These are phyloP conservation scores for Extremus antarcticus DNA, from an alignment of 495 filamentous ascomycete species.

Conservation along the genomic window DNA sequence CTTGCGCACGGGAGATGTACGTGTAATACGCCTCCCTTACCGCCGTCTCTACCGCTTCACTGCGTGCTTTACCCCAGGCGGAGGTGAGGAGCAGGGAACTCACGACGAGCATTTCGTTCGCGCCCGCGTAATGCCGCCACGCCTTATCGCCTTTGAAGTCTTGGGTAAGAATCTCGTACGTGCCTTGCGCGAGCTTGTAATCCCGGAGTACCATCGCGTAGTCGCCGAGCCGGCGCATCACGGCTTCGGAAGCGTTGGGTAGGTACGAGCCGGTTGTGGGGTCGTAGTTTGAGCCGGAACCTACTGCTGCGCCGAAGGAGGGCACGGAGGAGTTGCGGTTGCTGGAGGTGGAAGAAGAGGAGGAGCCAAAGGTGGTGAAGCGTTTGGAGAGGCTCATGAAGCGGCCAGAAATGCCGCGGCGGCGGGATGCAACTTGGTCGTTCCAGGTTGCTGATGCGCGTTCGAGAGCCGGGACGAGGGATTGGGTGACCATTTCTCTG, in stretches of 20 bases:
- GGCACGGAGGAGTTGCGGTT: conserved; percentile 33
- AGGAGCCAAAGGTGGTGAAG: conserved; percentile 66
- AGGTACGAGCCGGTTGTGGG: conserved; percentile 62
- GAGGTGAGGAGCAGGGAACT: conserved; percentile 65
- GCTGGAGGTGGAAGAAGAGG: conserved; percentile 27
- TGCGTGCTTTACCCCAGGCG: conserved; percentile 51
- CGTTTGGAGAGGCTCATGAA: conserved; percentile 87
- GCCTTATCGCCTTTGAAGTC: conserved; percentile 94
- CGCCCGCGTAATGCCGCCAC: conserved; percentile 87
- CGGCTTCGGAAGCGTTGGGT: conserved; percentile 73
- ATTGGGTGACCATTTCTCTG: conserved; percentile 86
- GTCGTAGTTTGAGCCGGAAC: conserved; percentile 63
- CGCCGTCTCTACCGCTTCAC: conserved; percentile 72
- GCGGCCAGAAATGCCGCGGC: conserved; percentile 75
- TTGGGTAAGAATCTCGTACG: conserved; percentile 75
- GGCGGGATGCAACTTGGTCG: conserved; percentile 85
- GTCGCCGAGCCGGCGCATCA: conserved; percentile 87
- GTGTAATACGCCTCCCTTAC: conserved; percentile 84
- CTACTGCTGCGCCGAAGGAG: conserved; percentile 23
- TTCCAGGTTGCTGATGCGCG: conserved; percentile 84
- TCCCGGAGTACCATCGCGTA: conserved; percentile 94
- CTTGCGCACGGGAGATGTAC: conserved; percentile 72
- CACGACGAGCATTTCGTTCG: conserved; percentile 85
- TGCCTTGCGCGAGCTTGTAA: conserved; percentile 82
- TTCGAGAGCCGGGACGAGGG: conserved; percentile 90